These are phyloP conservation scores for Trametes maxima DNA, from an alignment of 768 basidiomycete genomes.

Conservation along the genomic window DNA sequence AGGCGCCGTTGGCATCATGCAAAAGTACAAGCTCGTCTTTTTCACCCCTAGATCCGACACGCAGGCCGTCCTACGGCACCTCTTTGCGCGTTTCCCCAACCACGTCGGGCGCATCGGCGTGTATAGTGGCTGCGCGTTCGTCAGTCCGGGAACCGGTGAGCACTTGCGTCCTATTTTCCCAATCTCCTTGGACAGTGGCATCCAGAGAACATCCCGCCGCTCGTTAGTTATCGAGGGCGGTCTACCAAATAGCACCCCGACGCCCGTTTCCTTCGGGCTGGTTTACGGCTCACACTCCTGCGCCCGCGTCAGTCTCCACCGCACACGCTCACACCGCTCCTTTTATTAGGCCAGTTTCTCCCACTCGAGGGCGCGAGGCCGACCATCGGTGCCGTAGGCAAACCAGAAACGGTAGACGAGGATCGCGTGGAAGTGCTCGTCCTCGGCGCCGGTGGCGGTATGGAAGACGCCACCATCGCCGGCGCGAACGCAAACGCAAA, in stretches of 20 bases:
- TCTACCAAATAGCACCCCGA: neutral
- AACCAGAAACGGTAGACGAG: slow-evolving; percentile 53
- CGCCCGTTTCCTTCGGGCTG: neutral
- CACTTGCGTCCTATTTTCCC: no score
- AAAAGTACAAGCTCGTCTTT: slow-evolving; percentile 55
- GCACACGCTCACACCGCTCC: neutral
- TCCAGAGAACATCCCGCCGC: no score
- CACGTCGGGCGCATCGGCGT: slow-evolving; percentile 53
- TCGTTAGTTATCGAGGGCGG: neutral
- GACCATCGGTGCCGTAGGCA: slow-evolving; percentile 44
- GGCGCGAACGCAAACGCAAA: neutral
- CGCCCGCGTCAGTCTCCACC: neutral
- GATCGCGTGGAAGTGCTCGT: slow-evolving; percentile 56
- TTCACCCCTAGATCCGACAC: slow-evolving; percentile 50
- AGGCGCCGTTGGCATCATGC: slow-evolving; percentile 21
- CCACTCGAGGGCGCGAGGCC: slow-evolving; percentile 47
- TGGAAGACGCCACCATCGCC: neutral
- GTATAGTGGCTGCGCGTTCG: slow-evolving; percentile 58
- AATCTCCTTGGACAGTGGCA: no score
- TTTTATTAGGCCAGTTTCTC: slow-evolving; percentile 47
- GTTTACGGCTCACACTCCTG: neutral
- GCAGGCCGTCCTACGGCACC: slow-evolving; percentile 41
- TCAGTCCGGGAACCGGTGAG: slow-evolving; percentile 52
- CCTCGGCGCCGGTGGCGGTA: slow-evolving; percentile 33
- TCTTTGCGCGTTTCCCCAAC: slow-evolving; percentile 49